A percentile compares a stretch with the other conserved stretches of the same genome.
Evolutionary conservation across 768 basidiomycete genomes (phyloP).

Genomic region (Suillus bovinus): DNA sequence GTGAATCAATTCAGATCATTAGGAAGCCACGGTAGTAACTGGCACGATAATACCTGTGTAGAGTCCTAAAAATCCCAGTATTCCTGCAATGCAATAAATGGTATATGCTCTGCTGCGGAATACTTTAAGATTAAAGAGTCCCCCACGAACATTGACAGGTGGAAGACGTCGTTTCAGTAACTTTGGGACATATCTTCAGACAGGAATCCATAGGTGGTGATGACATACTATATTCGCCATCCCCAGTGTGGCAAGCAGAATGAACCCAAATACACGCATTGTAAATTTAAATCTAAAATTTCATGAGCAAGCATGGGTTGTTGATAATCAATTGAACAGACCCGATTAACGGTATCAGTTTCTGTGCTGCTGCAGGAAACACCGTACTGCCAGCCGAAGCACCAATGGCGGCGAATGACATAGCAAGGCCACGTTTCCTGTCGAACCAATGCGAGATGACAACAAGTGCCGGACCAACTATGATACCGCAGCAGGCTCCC

Average conservation of each 20-base stretch:
- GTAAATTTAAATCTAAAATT: constrained; percentile 74
- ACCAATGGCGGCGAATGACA: constrained; percentile 66
- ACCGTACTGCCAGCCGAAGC: constrained; percentile 69
- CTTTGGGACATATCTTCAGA: constrained; percentile 15
- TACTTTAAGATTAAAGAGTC: constrained; percentile 54
- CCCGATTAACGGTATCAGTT: constrained; percentile 57
- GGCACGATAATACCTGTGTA: constrained; percentile 51
- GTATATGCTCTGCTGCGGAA: constrained; percentile 51
- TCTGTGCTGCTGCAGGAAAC: constrained; percentile 61
- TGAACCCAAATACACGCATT: constrained; percentile 67
- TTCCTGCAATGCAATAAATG: constrained; percentile 57
- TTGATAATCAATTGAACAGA: constrained; percentile 28
- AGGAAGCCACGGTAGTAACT: constrained; percentile 6
- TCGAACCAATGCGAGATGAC: constrained; percentile 75
- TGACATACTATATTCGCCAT: constrained; percentile 51
- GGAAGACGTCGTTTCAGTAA: constrained; percentile 49
- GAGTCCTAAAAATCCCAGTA: constrained; percentile 63
- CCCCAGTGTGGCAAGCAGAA: constrained; percentile 52
- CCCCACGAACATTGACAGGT: constrained; percentile 51
- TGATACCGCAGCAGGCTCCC: constrained; percentile 60
- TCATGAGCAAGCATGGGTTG: not conserved
- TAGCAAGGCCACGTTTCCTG: constrained; percentile 50
- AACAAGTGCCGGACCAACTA: constrained; percentile 62
- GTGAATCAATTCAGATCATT: not conserved
- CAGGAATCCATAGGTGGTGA: constrained; percentile 16